These are phyloP conservation scores for Zopfochytrium polystomum DNA, from an alignment of 371 early-diverging fungal genomes.

Conservation along the genomic window DNA sequence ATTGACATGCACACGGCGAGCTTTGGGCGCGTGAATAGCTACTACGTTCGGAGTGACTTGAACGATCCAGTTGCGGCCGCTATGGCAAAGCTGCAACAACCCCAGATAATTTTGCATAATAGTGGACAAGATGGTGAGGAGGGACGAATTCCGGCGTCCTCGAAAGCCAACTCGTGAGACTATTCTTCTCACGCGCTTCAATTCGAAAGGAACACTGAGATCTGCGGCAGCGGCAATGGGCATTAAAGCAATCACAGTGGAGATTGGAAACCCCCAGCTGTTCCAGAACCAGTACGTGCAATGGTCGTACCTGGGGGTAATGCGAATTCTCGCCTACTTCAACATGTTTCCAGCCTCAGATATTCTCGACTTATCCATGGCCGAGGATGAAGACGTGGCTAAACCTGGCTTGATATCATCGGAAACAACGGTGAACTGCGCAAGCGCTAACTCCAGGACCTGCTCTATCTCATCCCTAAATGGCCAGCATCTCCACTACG, in stretches of 20 bases:
- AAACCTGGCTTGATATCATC: background rate
- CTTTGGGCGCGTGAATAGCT: slow-evolving; percentile 79
- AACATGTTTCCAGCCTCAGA: slow-evolving; percentile 43
- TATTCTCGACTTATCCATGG: slow-evolving; percentile 7
- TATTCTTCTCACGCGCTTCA: slow-evolving; percentile 3
- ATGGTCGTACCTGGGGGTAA: slow-evolving; percentile 53
- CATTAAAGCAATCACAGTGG: slow-evolving; percentile 82
- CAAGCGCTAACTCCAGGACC: background rate
- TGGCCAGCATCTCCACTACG: slow-evolving; percentile 2
- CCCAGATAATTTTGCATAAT: slow-evolving; percentile 68
- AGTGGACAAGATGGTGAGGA: slow-evolving; percentile 51
- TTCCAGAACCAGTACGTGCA: slow-evolving; percentile 52
- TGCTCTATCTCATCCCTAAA: background rate
- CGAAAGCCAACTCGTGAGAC: background rate
- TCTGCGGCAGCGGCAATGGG: slow-evolving; percentile 76
- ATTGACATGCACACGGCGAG: slow-evolving; percentile 88
- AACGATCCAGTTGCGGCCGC: slow-evolving; percentile 68
- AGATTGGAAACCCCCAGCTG: slow-evolving; percentile 56
- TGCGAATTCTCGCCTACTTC: slow-evolving; percentile 49
- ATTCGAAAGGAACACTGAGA: slow-evolving; percentile 65
- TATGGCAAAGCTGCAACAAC: slow-evolving; percentile 83
- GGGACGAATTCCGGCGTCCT: background rate
- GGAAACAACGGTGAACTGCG: background rate
- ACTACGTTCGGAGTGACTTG: slow-evolving; percentile 86
- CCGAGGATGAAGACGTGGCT: slow-evolving; percentile 1